These are phyloP conservation scores for Chaetomidium leptoderma DNA, from an alignment of 495 filamentous ascomycete genomes.

Conservation along the genomic window DNA sequence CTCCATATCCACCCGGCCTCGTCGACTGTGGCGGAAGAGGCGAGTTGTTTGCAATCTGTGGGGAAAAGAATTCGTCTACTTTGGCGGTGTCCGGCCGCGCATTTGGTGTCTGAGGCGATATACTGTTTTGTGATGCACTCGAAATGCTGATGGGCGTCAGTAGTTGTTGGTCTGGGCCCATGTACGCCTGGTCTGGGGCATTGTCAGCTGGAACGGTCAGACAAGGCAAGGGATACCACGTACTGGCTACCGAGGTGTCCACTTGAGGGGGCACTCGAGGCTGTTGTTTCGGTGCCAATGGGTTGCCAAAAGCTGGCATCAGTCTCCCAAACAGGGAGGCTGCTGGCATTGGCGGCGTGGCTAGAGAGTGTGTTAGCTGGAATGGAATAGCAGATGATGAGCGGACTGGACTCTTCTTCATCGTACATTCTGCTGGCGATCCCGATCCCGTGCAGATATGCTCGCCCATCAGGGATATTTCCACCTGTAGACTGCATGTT, in stretches of 20 bases:
- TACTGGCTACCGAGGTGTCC: conserved; percentile 57
- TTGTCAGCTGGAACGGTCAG: conserved; percentile 27
- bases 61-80: conserved; percentile 39
- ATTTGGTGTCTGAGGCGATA: conserved; percentile 53
- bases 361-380: conserved; percentile 24
- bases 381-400: not conserved
- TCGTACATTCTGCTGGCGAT: conserved; percentile 39
- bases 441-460: conserved; percentile 59
- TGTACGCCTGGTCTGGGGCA: conserved; percentile 57
- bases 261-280: conserved; percentile 46
- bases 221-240: conserved; percentile 20
- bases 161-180: conserved; percentile 52
- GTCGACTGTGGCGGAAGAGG: conserved; percentile 28
- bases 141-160: conserved; percentile 58
- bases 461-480: conserved; percentile 89
- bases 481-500: conserved; percentile 75
- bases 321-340: conserved; percentile 41
- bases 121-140: conserved; percentile 49
- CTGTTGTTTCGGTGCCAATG: conserved; percentile 27
- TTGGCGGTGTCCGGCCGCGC: conserved; percentile 36
- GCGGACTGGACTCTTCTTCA: not conserved
- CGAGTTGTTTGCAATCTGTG: conserved; percentile 35
- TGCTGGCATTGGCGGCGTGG: conserved; percentile 28
- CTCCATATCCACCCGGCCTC: conserved; percentile 40
- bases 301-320: conserved; percentile 26